phyloP scores from a whole-genome alignment of 2,329 filamentous ascomycete genomes.

The Coniochaeta sp. region DNA sequence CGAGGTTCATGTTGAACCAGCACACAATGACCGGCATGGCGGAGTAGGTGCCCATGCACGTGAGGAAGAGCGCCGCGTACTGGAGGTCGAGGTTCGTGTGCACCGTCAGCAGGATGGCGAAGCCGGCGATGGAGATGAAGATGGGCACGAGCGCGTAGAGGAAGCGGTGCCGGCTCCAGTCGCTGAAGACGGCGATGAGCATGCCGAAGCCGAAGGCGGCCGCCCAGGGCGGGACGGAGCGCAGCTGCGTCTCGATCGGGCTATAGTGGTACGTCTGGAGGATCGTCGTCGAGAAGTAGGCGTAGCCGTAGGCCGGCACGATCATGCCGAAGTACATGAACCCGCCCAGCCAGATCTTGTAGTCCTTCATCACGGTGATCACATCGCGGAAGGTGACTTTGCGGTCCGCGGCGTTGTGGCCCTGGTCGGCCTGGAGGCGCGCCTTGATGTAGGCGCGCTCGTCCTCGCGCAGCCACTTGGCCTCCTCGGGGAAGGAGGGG shows the following conservation, averaged over 20 bases:
- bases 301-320: conserved; percentile 70
- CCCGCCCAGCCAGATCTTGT: conserved; percentile 65
- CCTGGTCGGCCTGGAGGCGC: conserved; percentile 62
- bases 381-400: conserved; percentile 54
- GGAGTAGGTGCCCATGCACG: conserved; percentile 72
- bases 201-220: conserved; percentile 76
- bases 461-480: conserved; percentile 62
- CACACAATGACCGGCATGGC: conserved; percentile 86
- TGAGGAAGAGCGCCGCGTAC: conserved; percentile 76
- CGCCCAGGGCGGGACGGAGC: conserved; percentile 52
- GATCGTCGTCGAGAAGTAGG: conserved; percentile 70
- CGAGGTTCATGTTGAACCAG: conserved; percentile 77
- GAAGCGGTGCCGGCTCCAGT: conserved; percentile 67
- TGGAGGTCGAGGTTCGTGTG: conserved; percentile 61
- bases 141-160: conserved; percentile 65
- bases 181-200: conserved; percentile 64
- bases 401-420: conserved; percentile 56
- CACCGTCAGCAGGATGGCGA: conserved; percentile 65
- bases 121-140: conserved; percentile 63
- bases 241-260: conserved; percentile 49
- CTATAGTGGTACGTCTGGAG: conserved; percentile 59
- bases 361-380: conserved; percentile 61
- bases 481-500: conserved; percentile 49
- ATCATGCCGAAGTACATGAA: conserved; percentile 79
- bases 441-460: conserved; percentile 61